Base-by-base conservation (phyloP, 2,329 filamentous ascomycete genomes). In the Aschersonia sp. region DNA sequence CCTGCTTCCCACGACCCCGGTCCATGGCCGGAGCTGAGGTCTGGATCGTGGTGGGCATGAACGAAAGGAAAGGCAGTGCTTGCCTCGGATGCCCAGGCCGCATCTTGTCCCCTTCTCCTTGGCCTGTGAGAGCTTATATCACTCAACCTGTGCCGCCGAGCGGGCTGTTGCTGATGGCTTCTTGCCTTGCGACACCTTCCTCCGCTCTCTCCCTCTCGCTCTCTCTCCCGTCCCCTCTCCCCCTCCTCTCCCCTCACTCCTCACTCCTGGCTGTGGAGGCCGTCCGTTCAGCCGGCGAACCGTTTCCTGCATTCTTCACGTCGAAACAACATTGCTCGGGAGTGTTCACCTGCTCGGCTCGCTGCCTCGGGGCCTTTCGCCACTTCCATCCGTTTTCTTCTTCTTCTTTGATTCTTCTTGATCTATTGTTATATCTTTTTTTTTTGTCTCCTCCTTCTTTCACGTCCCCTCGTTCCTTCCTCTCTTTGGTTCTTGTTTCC, bases 271-370 rank as follows among this genome's bases (percentile, higher is more conserved):
- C 71, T 69, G 66, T 69, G 71, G 73, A 20, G 20, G 20, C 20
- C 20, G 20, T 20, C 68, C 71, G 70, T 70, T 69, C 58, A 75
- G 77, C 71, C 78, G 76, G 72, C 70, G 73, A 12, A 73, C 72
- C 31, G 5, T 40, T 28, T 43, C 46, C 31, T 45, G 9, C n/a
- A 9, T 20, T 43, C n/a, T 42, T n/a, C 40, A 9, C n/a, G 7
- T 2, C 7, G 6, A 47, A 49, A 46, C 48, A 50, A 41, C 20
- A 58, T 54, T 46, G 44, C 48, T 52, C 54, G 58, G 56, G 53
- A 56, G 55, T 43, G 7, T n/a, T 29, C 59, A 59, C 62, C 62
- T 65, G 63, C 63, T 72, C 69, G 71, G 75, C 74, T 70, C 69
- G 67, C 65, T 65, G 68, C 69, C 67, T 66, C 60, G 59, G 60